phyloP scores from a whole-genome alignment of 169 alveolate species.

The Cryptosporidium andersoni region DNA sequence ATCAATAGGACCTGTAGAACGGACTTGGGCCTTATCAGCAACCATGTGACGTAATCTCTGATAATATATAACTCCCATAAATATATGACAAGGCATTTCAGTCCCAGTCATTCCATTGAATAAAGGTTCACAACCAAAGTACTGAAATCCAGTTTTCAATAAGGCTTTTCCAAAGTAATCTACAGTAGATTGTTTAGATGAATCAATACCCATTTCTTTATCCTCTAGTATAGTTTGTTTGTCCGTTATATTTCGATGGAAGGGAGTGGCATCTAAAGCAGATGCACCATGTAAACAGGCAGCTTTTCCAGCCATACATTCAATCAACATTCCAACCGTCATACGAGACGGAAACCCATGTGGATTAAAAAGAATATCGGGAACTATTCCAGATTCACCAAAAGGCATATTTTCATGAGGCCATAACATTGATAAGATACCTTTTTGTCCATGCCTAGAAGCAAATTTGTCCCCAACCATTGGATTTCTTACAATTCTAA shows the following conservation, averaged over 20 bases:
- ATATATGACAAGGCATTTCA: constrained; percentile 96
- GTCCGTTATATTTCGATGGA: constrained; percentile 79
- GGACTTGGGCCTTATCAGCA: constrained; percentile 93
- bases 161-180: constrained; percentile 77
- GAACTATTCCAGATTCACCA: constrained; percentile 98
- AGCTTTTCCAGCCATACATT: constrained; percentile 98
- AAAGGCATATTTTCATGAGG: constrained; percentile 99
- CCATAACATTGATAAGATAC: constrained; percentile 96
- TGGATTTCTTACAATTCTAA: constrained; percentile 88
- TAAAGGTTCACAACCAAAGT: constrained; percentile 97
- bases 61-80: constrained; percentile 97
- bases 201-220: constrained; percentile 21
- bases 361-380: constrained; percentile 99
- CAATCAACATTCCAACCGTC: constrained; percentile 99
- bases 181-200: constrained; percentile 49
- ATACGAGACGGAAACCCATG: constrained; percentile 99
- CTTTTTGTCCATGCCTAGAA: constrained; percentile 99
- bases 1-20: constrained; percentile 99
- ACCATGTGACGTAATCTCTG: constrained; percentile 99
- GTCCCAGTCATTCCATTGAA: constrained; percentile 98
- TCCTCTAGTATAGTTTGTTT: constrained; percentile 26
- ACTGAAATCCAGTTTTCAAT: constrained; percentile 73
- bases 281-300: constrained; percentile 96
- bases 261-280: constrained; percentile 86
- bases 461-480: constrained; percentile 99